These are phyloP conservation scores for Astrothelium macrocarpum DNA, from an alignment of 495 filamentous ascomycete species.

Conservation along the genomic window DNA sequence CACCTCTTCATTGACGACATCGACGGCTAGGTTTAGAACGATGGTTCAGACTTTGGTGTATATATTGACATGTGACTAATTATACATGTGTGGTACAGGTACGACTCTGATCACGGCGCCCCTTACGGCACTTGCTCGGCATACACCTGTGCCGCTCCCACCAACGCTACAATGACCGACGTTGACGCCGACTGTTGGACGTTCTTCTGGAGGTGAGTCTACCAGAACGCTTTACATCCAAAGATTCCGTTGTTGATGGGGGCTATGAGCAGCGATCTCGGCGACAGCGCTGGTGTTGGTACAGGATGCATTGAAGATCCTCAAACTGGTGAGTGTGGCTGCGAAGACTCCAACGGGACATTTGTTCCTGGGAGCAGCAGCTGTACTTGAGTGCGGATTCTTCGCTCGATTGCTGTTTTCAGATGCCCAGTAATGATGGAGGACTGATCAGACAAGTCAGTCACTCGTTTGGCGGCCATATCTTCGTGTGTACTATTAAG, in stretches of 20 bases:
- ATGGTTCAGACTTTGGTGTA: not conserved
- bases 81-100: conserved; percentile 7
- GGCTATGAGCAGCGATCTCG: conserved; percentile 15
- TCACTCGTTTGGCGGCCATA: not conserved
- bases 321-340: conserved; percentile 31
- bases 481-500: not conserved
- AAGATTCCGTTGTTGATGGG: not conserved
- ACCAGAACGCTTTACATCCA: not conserved
- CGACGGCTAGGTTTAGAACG: too few species aligned
- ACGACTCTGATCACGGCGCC: conserved; percentile 28
- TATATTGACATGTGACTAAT: not conserved
- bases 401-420: not conserved
- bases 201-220: conserved; percentile 27
- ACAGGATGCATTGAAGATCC: conserved; percentile 32
- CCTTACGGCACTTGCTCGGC: conserved; percentile 35
- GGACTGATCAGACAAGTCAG: not conserved
- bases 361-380: conserved; percentile 28
- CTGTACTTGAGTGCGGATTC: conserved; percentile 15
- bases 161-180: conserved; percentile 19
- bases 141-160: conserved; percentile 31
- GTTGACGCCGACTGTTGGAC: conserved; percentile 29
- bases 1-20: not conserved
- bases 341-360: conserved; percentile 33
- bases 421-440: not conserved
- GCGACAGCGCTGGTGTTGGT: conserved; percentile 24